These are phyloP conservation scores for Monosporascus cannonballus DNA, from an alignment of 2,329 filamentous ascomycete genomes.

Conservation along the genomic window DNA sequence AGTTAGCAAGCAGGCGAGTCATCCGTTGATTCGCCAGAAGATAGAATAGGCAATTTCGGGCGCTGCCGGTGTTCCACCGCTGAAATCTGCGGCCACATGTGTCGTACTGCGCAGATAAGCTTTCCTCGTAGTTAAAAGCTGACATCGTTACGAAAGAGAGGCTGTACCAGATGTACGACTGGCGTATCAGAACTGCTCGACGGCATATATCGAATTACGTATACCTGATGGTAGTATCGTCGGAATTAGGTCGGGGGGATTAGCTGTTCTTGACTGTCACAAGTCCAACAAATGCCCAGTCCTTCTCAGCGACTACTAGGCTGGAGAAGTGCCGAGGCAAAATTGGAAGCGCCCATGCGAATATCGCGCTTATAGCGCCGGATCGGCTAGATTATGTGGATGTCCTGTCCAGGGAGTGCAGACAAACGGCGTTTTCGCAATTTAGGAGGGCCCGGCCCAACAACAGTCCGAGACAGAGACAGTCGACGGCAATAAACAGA, in stretches of 20 bases:
- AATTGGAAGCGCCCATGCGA: not conserved
- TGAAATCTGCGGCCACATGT: not conserved
- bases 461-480: not conserved
- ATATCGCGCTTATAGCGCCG: not conserved
- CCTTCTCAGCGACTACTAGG: not conserved
- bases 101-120: not conserved
- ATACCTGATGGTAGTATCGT: no score
- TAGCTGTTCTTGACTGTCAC: not conserved
- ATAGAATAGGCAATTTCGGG: not conserved
- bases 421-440: not conserved
- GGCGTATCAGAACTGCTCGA: not conserved
- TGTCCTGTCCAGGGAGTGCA: not conserved
- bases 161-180: not conserved
- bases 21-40: not conserved
- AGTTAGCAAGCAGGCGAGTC: not conserved
- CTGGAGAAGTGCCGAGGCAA: not conserved
- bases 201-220: not conserved
- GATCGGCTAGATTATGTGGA: not conserved
- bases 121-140: not conserved
- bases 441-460: not conserved
- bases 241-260: no score
- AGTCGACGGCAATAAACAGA: not conserved
- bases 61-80: not conserved
- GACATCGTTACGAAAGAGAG: not conserved
- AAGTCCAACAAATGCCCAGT: not conserved